phyloP scores from a whole-genome alignment of 2,329 filamentous ascomycete genomes.

The Aspergillus flavus region DNA sequence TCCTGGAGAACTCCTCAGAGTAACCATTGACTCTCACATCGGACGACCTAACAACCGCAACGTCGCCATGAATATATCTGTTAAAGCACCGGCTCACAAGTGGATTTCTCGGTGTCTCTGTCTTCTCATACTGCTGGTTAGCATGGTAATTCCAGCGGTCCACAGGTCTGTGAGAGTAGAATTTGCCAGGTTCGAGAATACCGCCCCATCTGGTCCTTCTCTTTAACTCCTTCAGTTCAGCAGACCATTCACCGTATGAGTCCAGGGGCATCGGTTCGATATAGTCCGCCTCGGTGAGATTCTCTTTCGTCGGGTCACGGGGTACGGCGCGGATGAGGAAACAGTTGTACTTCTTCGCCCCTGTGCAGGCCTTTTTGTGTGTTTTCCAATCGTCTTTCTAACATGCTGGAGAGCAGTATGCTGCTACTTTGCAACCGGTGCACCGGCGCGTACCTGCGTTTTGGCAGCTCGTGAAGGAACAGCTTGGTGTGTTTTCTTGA shows the following conservation, averaged over 20 bases:
- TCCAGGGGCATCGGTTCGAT: conserved; percentile 11
- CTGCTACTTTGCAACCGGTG: background rate
- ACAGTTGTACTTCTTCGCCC: conserved; percentile 6
- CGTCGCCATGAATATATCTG: background rate
- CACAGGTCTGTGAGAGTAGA: background rate
- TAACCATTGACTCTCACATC: background rate
- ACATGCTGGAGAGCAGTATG: background rate
- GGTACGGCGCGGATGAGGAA: conserved; percentile 8
- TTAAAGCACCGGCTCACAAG: background rate
- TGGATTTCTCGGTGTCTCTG: background rate
- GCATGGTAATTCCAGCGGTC: background rate
- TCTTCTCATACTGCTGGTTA: background rate
- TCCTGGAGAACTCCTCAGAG: background rate
- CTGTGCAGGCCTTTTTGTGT: background rate
- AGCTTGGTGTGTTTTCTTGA: background rate
- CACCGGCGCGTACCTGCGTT: background rate
- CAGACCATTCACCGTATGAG: conserved; percentile 7
- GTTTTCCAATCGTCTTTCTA: background rate
- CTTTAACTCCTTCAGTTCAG: background rate
- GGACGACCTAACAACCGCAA: background rate
- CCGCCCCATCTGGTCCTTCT: background rate
- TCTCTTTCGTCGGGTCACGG: background rate
- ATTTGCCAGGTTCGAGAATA: background rate
- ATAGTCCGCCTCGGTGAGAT: conserved; percentile 7
- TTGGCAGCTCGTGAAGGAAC: background rate